Conservation (phyloP, 441 rosid genomes). For the Oxalis stricta region DNA sequence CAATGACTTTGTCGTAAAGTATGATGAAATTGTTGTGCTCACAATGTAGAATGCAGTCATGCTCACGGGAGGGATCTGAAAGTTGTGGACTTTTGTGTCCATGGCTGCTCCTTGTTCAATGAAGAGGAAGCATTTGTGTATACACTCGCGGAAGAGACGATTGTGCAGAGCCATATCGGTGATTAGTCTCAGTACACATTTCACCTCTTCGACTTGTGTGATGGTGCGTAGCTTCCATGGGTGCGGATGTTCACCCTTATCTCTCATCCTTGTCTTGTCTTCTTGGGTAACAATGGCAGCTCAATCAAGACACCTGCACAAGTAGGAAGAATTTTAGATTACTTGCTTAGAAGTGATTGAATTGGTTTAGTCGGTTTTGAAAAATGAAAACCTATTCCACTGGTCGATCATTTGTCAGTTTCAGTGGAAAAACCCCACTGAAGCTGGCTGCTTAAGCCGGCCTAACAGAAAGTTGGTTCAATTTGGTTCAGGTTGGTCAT, state of each 20-base stretch:
- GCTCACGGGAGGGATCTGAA: constrained; percentile 42
- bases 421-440: too few relatives aligned
- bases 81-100: constrained; percentile 19
- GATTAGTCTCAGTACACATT: constrained; percentile 34
- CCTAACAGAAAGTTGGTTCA: too few relatives aligned
- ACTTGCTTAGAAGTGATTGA: too few relatives aligned
- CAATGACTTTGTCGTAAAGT: constrained; percentile 21
- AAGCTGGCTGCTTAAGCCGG: too few relatives aligned
- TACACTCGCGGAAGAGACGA: constrained; percentile 33
- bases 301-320: constrained; percentile 33
- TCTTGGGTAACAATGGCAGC: constrained; percentile 23
- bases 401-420: too few relatives aligned
- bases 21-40: constrained; percentile 24
- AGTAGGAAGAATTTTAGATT: not conserved
- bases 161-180: constrained; percentile 42
- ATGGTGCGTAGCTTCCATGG: constrained; percentile 37
- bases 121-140: constrained; percentile 29
- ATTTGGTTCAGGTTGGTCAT: too few relatives aligned
- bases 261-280: constrained; percentile 6
- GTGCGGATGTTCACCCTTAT: constrained; percentile 1
- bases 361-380: too few relatives aligned
- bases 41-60: constrained; percentile 36
- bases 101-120: constrained; percentile 55
- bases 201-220: constrained; percentile 53
- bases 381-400: too few relatives aligned